A percentile compares a stretch with the other conserved stretches of the same genome.
Conservation (phyloP, 176 grass and related monocot genomes). For the Cymbopogon citratus region DNA sequence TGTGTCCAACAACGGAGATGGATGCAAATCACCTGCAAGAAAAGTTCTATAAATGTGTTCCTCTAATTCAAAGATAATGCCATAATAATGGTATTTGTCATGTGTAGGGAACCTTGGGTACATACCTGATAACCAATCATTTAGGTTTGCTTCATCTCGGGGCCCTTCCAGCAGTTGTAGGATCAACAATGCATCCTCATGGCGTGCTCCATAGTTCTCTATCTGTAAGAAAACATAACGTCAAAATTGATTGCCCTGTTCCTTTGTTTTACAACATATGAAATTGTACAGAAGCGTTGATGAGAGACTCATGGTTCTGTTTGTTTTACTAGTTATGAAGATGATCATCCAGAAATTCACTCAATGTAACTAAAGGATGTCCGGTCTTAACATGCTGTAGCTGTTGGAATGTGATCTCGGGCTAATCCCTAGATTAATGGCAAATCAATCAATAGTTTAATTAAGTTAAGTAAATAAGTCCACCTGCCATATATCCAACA, state of each 20-base stretch:
- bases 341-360: not conserved
- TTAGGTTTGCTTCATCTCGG: not conserved
- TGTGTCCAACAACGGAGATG: no score
- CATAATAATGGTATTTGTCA: not conserved
- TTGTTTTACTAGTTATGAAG: not conserved
- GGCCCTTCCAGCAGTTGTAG: not conserved
- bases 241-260: not conserved
- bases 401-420: no score
- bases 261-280: not conserved
- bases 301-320: not conserved
- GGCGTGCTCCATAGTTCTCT: not conserved
- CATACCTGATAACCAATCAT: slow-evolving; percentile 6
- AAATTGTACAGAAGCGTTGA: not conserved
- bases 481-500: no score
- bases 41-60: no score
- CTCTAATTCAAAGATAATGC: no score
- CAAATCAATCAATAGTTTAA: no score
- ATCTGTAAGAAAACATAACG: not conserved
- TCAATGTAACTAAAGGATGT: not conserved
- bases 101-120: not conserved
- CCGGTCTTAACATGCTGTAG: no score
- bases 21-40: no score
- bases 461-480: no score
- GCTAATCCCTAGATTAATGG: no score
- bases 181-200: not conserved